Evolutionary conservation across 345 rosid species (phyloP), one percentile per base, ranked within the genome.

Genomic region (Populus euphratica): DNA sequence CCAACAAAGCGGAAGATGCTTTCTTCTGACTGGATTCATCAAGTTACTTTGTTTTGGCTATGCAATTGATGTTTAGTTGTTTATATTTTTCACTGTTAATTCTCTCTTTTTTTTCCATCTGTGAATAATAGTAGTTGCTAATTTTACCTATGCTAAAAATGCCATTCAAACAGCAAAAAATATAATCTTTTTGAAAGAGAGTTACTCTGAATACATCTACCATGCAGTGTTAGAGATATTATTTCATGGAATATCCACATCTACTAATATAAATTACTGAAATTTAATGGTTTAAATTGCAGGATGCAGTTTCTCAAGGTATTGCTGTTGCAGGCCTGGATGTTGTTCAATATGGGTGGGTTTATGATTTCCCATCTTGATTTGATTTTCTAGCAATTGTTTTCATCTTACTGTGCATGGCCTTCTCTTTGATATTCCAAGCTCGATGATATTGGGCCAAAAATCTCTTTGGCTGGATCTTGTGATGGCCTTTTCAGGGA

Each of bases 301-400:
- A 96, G 98, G 97, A 90, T 73, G 97, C 95, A 2, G 94, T 93
- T 86, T 87, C 97, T 80, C 91, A 91, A 69, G 97, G 99, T 74
- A 83, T 96, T 81, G 83, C 88, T 76, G 72, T 85, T 68, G 90
- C 91, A 39, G 95, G 97, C 77, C 66, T 91, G 79, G 91, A 89
- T 74, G 96, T 96, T 73, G 85, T 96, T 82, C 98, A 90, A 77
- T 96, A 87, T 73, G 98, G 99, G 99, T 96, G 77, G 76, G 96
- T 86, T 38, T 16, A 73, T 74, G 50, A 31, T 76, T 73, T 27
- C 61, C 64, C 6, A 14, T 33, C 27, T 35, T 74, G 67, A 1
- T 63, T 8, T 59, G 64, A 59, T 73, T 17, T 23, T 69, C 33
- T 69, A 27, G 27, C 52, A 33, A 17, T 67, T 9, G 41, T 35